Evolutionary conservation across 257 asterid genomes (phyloP), one percentile per base, ranked within the genome.

Genomic region (Buddleja alternifolia): DNA sequence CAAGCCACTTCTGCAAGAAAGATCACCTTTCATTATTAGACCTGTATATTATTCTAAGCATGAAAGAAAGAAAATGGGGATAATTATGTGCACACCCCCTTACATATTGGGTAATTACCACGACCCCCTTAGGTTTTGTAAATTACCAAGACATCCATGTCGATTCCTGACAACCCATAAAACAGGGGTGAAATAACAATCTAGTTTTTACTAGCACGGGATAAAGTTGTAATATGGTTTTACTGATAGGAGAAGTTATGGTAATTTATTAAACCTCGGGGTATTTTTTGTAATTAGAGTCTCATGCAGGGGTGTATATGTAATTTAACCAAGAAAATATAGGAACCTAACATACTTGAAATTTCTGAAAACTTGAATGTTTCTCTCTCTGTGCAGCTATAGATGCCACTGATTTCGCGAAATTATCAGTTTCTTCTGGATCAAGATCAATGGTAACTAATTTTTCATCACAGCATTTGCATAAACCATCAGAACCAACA

Each of bases 1-100:
- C 89, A 0, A 93, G 97, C 98, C 98, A 93, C 61, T 82, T 78
- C 98, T 93, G 93, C 86, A 82, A 68, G 61, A 2, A 32, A 59
- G 24, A 44, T 9, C 40, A 24, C 24, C n/a, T 60, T 73, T 76
- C 78, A 71, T 66, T 72, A 65, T 66, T 55, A 75, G 15, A 60
- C 63, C 46, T 19, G 46, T 77, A 53, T 17, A 41, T 14, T 29
- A 58, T 52, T 67, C 52, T 57, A 55, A 19, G 34, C 10, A 69
- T 16, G 46, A 63, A 54, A 62, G 46, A 73, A 25, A 23, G 54
- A n/a, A n/a, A n/a, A n/a, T n/a, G n/a, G n/a, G n/a, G n/a, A n/a
- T n/a, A n/a, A n/a, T n/a, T n/a, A n/a, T n/a, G n/a, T n/a, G n/a
- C n/a, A n/a, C n/a, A n/a, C n/a, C n/a, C n/a, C n/a, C n/a, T n/a